Evolutionary conservation across 768 basidiomycete genomes (phyloP).

Genomic region (Kwoniella heveanensis): DNA sequence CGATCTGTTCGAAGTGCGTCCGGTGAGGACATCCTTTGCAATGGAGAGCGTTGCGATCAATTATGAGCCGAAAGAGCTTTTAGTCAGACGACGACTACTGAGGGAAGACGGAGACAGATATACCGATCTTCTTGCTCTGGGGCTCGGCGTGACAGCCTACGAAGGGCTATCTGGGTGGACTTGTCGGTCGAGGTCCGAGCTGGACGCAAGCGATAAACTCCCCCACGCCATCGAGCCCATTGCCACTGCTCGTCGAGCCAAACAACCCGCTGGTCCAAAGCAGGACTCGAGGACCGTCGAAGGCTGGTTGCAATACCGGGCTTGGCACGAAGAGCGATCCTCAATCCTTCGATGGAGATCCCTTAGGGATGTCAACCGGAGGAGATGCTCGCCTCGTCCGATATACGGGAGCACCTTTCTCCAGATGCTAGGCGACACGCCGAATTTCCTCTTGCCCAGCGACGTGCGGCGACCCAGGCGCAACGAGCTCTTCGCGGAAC

Average conservation of each 20-base stretch:
- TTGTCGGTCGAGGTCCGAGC: slow-evolving; percentile 19
- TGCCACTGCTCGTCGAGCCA: slow-evolving; percentile 14
- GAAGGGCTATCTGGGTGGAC: slow-evolving; percentile 61
- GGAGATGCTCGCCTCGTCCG: slow-evolving; percentile 63
- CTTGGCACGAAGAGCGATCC: slow-evolving; percentile 60
- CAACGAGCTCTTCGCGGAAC: slow-evolving; percentile 32
- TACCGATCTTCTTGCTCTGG: slow-evolving; percentile 59
- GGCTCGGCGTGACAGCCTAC: slow-evolving; percentile 65
- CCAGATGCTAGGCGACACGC: slow-evolving; percentile 54
- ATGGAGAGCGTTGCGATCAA: slow-evolving; percentile 56
- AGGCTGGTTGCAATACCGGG: slow-evolving; percentile 67
- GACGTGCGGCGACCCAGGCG: slow-evolving; percentile 3
- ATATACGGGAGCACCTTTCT: slow-evolving; percentile 56
- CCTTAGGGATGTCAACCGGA: slow-evolving; percentile 70
- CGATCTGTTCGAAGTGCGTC: slow-evolving; percentile 58
- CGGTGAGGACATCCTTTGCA: slow-evolving; percentile 59
- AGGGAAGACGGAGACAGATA: slow-evolving; percentile 34
- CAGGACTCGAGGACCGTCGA: slow-evolving; percentile 73
- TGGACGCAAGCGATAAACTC: slow-evolving; percentile 48
- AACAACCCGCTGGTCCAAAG: slow-evolving; percentile 61
- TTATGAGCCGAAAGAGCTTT: slow-evolving; percentile 55
- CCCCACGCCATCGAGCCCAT: slow-evolving; percentile 36
- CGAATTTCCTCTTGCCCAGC: slow-evolving; percentile 43
- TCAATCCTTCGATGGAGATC: slow-evolving; percentile 69
- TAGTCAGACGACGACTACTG: slow-evolving; percentile 54